These are phyloP conservation scores for Ploettnerulaceae sp. DNA, from an alignment of 2,329 filamentous ascomycete genomes.

Conservation along the genomic window DNA sequence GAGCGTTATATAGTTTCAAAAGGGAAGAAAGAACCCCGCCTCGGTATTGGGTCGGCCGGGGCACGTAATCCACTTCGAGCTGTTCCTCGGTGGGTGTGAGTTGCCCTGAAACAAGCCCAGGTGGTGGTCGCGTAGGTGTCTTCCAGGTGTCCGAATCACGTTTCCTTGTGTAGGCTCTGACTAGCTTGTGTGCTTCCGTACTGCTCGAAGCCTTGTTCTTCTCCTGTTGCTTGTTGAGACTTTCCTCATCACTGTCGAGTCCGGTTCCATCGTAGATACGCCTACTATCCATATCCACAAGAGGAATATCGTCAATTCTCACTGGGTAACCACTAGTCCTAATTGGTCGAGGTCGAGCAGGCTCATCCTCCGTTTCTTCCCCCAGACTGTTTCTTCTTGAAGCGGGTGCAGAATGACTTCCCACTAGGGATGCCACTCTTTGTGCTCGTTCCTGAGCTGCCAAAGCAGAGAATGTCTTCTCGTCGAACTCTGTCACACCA, in stretches of 20 bases:
- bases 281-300: conserved; percentile 28
- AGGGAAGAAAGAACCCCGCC: conserved; percentile 70
- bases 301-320: conserved; percentile 33
- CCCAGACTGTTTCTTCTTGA: conserved; percentile 31
- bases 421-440: conserved; percentile 30
- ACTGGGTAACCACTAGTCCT: conserved; percentile 21
- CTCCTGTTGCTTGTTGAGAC: conserved; percentile 14
- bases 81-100: conserved; percentile 41
- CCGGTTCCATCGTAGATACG: conserved; percentile 24
- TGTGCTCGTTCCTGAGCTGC: conserved; percentile 33
- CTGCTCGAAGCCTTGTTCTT: conserved; percentile 23
- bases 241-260: conserved; percentile 27
- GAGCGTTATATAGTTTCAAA: conserved; percentile 62
- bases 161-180: conserved; percentile 38
- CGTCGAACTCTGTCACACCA: conserved; percentile 23
- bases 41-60: conserved; percentile 62
- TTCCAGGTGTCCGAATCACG: conserved; percentile 18
- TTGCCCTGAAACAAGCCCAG: conserved; percentile 39
- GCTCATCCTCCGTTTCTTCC: conserved; percentile 23
- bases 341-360: conserved; percentile 3
- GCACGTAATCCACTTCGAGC: conserved; percentile 57
- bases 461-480: conserved; percentile 32
- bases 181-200: conserved; percentile 42
- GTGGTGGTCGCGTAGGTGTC: conserved; percentile 13
- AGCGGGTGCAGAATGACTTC: conserved; percentile 31